phyloP scores from a whole-genome alignment of 257 asterid species.

The Fraxinus cuspidata region DNA sequence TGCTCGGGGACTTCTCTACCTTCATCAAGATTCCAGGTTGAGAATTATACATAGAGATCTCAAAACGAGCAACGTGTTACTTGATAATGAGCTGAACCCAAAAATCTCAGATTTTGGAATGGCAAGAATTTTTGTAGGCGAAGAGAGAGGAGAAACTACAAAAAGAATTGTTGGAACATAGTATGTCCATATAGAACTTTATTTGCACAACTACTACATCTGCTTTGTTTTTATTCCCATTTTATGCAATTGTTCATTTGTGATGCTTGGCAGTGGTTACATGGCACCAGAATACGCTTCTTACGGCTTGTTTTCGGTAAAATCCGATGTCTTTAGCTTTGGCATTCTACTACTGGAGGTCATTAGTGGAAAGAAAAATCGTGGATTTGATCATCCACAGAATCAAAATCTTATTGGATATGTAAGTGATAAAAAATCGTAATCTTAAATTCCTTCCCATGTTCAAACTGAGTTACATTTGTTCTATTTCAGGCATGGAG shows the following conservation, averaged over 20 bases:
- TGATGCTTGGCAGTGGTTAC: slow-evolving; percentile 24
- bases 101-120: slow-evolving; percentile 41
- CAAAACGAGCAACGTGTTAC: slow-evolving; percentile 35
- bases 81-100: slow-evolving; percentile 33
- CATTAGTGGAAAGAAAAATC: slow-evolving; percentile 34
- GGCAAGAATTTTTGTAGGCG: slow-evolving; percentile 35
- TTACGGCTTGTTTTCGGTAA: slow-evolving; percentile 35
- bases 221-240: too few species aligned
- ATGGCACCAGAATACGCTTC: slow-evolving; percentile 46
- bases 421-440: slow-evolving; percentile 39
- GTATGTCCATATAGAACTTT: slow-evolving; percentile 9
- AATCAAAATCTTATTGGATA: slow-evolving; percentile 35
- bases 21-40: slow-evolving; percentile 43
- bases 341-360: slow-evolving; percentile 39
- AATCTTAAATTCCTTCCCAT: slow-evolving; percentile 23
- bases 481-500: slow-evolving; percentile 34
- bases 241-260: too few species aligned
- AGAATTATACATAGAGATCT: too few species aligned
- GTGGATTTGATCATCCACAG: slow-evolving; percentile 35
- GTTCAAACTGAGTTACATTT: too few species aligned
- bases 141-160: slow-evolving; percentile 21
- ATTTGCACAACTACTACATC: too few species aligned
- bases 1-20: slow-evolving; percentile 42
- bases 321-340: slow-evolving; percentile 43
- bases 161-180: slow-evolving; percentile 36